Percentiles rank a stretch among this genome's conserved stretches.
phyloP scores from a whole-genome alignment of 768 basidiomycete genomes.

The Mycena belliarum region DNA sequence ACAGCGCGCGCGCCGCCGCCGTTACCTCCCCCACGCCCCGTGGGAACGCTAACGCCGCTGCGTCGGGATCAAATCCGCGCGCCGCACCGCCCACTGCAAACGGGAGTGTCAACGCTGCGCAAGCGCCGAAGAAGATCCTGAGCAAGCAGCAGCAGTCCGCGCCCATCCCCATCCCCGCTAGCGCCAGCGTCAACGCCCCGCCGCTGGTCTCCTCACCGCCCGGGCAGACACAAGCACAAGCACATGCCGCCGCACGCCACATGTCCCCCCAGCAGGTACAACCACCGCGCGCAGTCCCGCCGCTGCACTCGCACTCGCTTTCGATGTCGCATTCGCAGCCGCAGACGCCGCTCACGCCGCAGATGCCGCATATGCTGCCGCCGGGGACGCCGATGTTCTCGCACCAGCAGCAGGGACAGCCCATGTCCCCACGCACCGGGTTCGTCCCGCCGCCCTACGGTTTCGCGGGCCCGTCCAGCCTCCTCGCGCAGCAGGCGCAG shows the following conservation, averaged over 20 bases:
- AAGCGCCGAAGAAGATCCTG: conserved; percentile 62
- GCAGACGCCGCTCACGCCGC: conserved; percentile 51
- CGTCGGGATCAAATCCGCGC: conserved; percentile 50
- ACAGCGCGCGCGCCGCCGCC: conserved; percentile 36
- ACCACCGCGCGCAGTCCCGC: conserved; percentile 35
- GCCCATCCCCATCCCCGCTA: conserved; percentile 28
- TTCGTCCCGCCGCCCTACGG: conserved; percentile 50
- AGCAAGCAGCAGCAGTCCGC: conserved; percentile 41
- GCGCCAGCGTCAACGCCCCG: conserved; percentile 24
- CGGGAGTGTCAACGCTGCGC: conserved; percentile 46
- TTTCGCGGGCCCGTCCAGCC: conserved; percentile 50
- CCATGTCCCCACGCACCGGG: conserved; percentile 58
- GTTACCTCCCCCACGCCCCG: conserved; percentile 42
- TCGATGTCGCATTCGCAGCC: conserved; percentile 43
- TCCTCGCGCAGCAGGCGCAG: conserved; percentile 25
- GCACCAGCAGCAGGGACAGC: conserved; percentile 40
- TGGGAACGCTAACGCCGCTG: conserved; percentile 33
- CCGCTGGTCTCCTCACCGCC: conserved; percentile 26
- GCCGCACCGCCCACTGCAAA: conserved; percentile 34
- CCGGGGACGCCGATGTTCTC: conserved; percentile 56
- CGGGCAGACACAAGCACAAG: too few species aligned
- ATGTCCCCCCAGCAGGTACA: conserved; percentile 37
- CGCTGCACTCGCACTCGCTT: conserved; percentile 26
- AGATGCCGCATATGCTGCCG: conserved; percentile 45
- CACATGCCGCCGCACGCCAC: conserved; percentile 24